Conservation (phyloP, 768 basidiomycete genomes). For the Podaxis sp. region DNA sequence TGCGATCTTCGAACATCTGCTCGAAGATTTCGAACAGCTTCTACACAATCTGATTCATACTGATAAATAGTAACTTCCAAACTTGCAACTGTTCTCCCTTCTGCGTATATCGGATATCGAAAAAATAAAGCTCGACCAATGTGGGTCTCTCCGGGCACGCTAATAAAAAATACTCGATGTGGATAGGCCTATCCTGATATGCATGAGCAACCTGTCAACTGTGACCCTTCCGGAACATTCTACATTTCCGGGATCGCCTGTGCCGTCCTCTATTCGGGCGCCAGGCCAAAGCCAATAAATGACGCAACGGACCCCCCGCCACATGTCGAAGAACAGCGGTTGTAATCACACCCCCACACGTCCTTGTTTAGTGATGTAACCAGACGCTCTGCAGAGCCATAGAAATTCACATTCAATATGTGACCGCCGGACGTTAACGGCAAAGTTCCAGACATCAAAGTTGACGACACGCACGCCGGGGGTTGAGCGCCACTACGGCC, state of each 20-base stretch:
- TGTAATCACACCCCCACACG: not conserved
- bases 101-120: conserved; percentile 1
- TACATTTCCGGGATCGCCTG: conserved; percentile 2
- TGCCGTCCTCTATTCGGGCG: not conserved
- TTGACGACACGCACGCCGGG: not conserved
- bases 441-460: not conserved
- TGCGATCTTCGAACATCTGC: conserved; percentile 7
- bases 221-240: conserved; percentile 8
- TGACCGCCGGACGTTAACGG: not conserved
- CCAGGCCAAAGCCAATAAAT: not conserved
- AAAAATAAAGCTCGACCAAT: not conserved
- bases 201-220: conserved; percentile 5
- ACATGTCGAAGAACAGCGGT: not conserved
- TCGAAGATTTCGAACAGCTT: not conserved
- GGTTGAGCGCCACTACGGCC: not conserved
- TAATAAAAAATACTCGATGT: not conserved
- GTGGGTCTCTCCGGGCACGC: not conserved
- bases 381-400: not conserved
- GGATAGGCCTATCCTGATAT: not conserved
- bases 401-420: not conserved
- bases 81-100: not conserved
- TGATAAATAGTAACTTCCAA: conserved; percentile 6
- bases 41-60: conserved; percentile 9
- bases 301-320: not conserved
- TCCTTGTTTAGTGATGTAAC: not conserved